Evolutionary conservation across 495 filamentous ascomycete species (phyloP), one percentile per base, ranked within the genome.

Genomic region (Parathielavia hyrcaniae): DNA sequence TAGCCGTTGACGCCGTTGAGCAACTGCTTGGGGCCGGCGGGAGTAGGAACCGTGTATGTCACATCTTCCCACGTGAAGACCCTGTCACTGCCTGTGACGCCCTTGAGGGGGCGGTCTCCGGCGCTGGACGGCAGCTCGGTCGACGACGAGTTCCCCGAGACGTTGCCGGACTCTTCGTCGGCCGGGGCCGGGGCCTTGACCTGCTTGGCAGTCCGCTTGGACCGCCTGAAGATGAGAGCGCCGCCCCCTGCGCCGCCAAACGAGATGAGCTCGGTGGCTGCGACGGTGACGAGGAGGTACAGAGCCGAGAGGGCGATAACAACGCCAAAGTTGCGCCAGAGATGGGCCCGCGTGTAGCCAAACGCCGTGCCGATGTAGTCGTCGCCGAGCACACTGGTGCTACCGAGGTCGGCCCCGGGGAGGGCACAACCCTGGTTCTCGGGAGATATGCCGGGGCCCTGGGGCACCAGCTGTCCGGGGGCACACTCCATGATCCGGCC

Each of bases 281-380:
- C 49, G 45, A 86, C 75, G 1, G 87, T 89, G 39, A 91, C 73
- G 23, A 84, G 47, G 32, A 91, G 79, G 55, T 90, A 91, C 2
- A 88, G 71, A 12, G 86, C 78, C 0, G 75, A 79, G 52, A 88
- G 90, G 16, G 84, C 86, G 41, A 89, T 78, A 39, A 90, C 62
- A 19, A 91, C 84, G 49, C 85, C 88, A 64, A 87, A 89, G 67
- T 93, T 91, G 17, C 87, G 84, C 89, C 89, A 93, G 17, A 91
- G 68, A 63, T 93, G 79, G 14, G 68, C 63, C 1, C 83, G 80
- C 5, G 74, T 79, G 64, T 90, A 91, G 45, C 54, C 59, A 34
- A 79, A 71, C 61, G 81, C 83, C 8, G 75, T 73, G 12, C 68
- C 62, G 20, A 91, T 60, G 61, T 90, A 92, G 19, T 75, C 74